Base-by-base conservation (phyloP, 2,329 filamentous ascomycete genomes). In the Trichoderma atrobrunneum region DNA sequence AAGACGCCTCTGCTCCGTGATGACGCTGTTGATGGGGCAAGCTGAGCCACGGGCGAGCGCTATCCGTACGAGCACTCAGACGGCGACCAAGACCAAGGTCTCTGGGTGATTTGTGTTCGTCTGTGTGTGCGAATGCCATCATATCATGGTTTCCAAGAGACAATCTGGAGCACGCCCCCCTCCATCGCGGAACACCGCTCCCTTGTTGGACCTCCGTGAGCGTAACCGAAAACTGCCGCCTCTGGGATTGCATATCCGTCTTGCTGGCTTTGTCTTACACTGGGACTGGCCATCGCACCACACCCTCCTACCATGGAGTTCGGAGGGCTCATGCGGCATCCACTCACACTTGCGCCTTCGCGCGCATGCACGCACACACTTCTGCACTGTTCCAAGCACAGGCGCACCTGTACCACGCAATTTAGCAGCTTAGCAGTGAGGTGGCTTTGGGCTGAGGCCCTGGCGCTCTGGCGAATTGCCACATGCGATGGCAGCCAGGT, bases 361-460 rank as follows among this genome's bases (percentile, higher is more conserved):
- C 71, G 28, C 71, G 68, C 66, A 57, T 62, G 51, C 66, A 70
- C 66, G 63, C 62, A 64, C 62, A 51, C 70, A 39, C 62, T 71
- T 59, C 54, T 64, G 62, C 62, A 61, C 57, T 60, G 62, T 63
- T 39, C 43, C 67, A 43, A 70, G 56, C 54, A 71, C 51, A 24
- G 34, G 48, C 32, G 51, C 30, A 30, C 51, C 51, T 59, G 39
- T 69, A 57, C 60, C 14, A 30, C 30, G 32, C 57, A 65, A 28
- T 60, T 62, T 62, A 61, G 57, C 66, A 62, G 57, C 28, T 60
- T 51, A 36, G 34, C 36, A 11, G 48, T 59, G 66, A 57, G 11
- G 56, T 69, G 66, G 66, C 57, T 62, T 70, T 62, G 66, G 66
- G 36, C 28, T 69, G 63, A 65, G 43, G 30, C 18, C 43, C 26